Evolutionary conservation across 2,329 filamentous ascomycete species (phyloP).

Genomic region (Cladophialophora bantiana): DNA sequence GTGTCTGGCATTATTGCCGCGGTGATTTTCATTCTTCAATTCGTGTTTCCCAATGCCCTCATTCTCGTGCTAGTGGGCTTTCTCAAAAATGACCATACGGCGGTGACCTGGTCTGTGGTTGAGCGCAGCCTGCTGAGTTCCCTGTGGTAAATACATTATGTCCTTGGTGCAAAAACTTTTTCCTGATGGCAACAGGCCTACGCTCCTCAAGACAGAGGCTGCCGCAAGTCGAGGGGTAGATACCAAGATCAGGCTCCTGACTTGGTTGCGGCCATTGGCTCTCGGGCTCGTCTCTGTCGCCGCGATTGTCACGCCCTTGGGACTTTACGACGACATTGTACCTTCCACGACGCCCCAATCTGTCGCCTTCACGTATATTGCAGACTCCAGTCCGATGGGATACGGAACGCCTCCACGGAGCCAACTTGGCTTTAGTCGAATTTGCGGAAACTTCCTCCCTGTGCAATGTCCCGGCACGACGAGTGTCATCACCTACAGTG

Average conservation of each 20-base stretch:
- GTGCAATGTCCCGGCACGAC: slow-evolving; percentile 42
- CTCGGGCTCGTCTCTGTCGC: slow-evolving; percentile 49
- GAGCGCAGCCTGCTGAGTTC: slow-evolving; percentile 49
- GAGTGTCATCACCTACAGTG: slow-evolving; percentile 36
- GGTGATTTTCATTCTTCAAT: slow-evolving; percentile 48
- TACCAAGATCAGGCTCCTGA: slow-evolving; percentile 40
- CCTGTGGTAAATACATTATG: slow-evolving; percentile 40
- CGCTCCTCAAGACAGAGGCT: slow-evolving; percentile 51
- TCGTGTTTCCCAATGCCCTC: slow-evolving; percentile 48
- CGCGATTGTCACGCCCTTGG: slow-evolving; percentile 57
- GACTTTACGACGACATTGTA: slow-evolving; percentile 52
- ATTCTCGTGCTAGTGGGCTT: slow-evolving; percentile 48
- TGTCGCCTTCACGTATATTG: slow-evolving; percentile 48
- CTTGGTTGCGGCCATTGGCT: slow-evolving; percentile 42
- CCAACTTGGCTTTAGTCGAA: slow-evolving; percentile 45
- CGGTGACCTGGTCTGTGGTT: slow-evolving; percentile 52
- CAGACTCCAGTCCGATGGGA: slow-evolving; percentile 50
- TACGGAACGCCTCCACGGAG: slow-evolving; percentile 49
- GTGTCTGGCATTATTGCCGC: slow-evolving; percentile 53
- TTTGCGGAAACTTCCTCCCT: slow-evolving; percentile 41
- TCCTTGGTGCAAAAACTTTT: too few relatives aligned
- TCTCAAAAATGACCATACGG: slow-evolving; percentile 48
- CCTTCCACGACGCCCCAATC: slow-evolving; percentile 31
- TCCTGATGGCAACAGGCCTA: slow-evolving; percentile 45
- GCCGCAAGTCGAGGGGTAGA: slow-evolving; percentile 45